Base-by-base conservation (phyloP, 2,329 filamentous ascomycete genomes). In the Aspergillus fumigatus region DNA sequence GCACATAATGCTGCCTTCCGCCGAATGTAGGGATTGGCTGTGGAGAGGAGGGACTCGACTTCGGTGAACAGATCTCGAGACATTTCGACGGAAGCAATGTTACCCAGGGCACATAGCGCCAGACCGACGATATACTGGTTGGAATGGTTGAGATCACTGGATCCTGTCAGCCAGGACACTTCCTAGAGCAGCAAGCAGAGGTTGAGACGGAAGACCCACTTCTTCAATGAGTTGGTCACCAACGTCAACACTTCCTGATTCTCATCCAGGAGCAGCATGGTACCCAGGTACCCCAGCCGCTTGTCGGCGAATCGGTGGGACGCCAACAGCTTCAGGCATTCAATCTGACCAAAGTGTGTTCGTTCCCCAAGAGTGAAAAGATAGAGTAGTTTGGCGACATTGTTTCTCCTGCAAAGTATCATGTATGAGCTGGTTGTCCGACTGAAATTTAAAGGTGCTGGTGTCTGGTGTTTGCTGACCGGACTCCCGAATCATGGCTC, bases 61-160 rank as follows among this genome's bases (percentile, higher is more conserved):
- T 99, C 93, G 64, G 92, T 85, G 74, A 99, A 99, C 21, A 99
- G 80, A 76, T 99, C 94, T 80, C 94, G 84, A 19, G 94, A 96
- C 94, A 99, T 99, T 74, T 99, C 94, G 69, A 97, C 83, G 0
- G 93, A 97, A 57, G 95, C 93, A 67, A 99, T 99, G 74, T 99
- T 99, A 65, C 93, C 94, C 21, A 99, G 84, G 0, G 95, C 97
- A 73, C 93, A 97, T 32, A 99, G 86, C 59, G 94, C 94, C 52
- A 99, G 87, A 25, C 95, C 94, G 65, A 97, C 94, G 60, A 99
- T 91, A 75, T 99, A 99, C 77, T 99, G 94, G 73, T 99, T 99
- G 54, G 91, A 92, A 77, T 99, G 94, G 67, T 92, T 91, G 55
- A 99, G 83, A 71, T 97, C 94, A 82, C 93, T 97, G 66, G 23